Conservation (phyloP, 2,329 filamentous ascomycete species). For the Colletotrichum gloeosporioides region DNA sequence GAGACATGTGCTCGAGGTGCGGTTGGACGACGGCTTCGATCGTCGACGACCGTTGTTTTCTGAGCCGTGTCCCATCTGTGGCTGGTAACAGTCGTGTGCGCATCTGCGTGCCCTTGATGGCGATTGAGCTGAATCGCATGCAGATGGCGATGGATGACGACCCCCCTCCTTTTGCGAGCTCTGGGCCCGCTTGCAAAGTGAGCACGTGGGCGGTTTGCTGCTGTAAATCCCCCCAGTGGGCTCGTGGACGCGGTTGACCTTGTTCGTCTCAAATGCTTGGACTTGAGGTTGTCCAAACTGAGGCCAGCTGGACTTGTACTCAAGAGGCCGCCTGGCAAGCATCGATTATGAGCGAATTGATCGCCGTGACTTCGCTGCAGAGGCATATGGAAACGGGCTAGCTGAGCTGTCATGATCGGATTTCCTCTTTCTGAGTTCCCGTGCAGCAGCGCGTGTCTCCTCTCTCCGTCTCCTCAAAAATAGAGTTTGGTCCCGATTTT, state of each 20-base stretch:
- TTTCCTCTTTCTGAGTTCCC: background rate
- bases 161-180: background rate
- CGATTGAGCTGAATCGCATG: background rate
- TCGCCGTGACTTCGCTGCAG: background rate
- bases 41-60: background rate
- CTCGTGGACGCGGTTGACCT: background rate
- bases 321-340: background rate
- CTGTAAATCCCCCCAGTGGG: background rate
- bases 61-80: background rate
- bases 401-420: background rate
- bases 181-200: background rate
- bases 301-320: background rate
- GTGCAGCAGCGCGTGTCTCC: background rate
- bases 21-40: background rate
- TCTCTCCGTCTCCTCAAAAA: background rate
- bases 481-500: constrained; percentile 4
- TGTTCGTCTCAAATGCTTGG: background rate
- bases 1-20: constrained; percentile 15
- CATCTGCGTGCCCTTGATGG: background rate
- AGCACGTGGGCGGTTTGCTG: constrained; percentile 12
- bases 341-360: background rate
- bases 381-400: background rate
- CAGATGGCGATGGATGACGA: background rate
- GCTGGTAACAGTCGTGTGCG: background rate
- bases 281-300: background rate